Base-by-base conservation (phyloP, 768 basidiomycete species). In the Suillus luteus region DNA sequence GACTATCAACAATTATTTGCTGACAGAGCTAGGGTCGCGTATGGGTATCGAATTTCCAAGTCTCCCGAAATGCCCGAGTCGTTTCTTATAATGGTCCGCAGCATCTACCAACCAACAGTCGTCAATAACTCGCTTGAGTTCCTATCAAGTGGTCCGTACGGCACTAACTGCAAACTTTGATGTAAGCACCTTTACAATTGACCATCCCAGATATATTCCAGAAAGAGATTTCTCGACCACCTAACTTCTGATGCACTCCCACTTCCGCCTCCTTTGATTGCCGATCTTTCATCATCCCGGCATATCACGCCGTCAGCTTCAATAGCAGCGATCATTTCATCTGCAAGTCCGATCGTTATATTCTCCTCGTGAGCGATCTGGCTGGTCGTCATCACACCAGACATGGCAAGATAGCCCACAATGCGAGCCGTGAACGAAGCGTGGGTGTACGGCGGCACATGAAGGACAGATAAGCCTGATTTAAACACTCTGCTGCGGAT, bases 391-490 rank as follows among this genome's bases (percentile, higher is more conserved):
- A 82, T 80, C 10, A 82, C 77, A 0, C 82, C 86, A 0, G 73
- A 70, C 41, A 86, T 77, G 14, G 79, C 71, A 22, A 96, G 74
- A 46, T 83, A 74, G 1, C 83, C 75, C 2, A 83, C 79, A 2
- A 96, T 78, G 11, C 95, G 87, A 2, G 85, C 78, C 0, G 87
- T 77, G 70, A 99, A 95, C 0, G 89, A 83, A 0, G 80, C 77
- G 41, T 83, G 83, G 0, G 89, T 82, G 77, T 89, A 97, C 1
- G 81, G 81, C 4, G 95, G 92, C 1, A 91, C 93, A 75, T 96
- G 93, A 0, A 99, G 81, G 40, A 98, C 93, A 11, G 81, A 82
- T 2, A 97, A 80, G 0, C 91, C 91, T 0, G 92, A 91, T 9
- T 75, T 71, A 71, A 99, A 91, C 4, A 82, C 83, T 49, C 93